These are phyloP conservation scores for Colletotrichum paranaense DNA, from an alignment of 2,329 filamentous ascomycete genomes.

Conservation along the genomic window DNA sequence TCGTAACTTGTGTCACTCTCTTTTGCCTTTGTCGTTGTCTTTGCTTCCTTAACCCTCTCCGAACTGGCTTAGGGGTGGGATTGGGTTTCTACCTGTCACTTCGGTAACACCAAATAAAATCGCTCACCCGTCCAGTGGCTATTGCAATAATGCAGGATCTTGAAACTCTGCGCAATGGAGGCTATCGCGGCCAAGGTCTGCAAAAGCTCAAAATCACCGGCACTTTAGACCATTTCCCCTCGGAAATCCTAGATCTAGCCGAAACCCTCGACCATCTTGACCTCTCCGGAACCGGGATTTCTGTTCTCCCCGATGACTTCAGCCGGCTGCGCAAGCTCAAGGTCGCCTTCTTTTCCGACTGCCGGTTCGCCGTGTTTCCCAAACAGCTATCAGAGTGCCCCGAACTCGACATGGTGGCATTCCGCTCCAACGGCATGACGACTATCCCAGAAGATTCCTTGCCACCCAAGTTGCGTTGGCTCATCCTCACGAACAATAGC, in stretches of 20 bases:
- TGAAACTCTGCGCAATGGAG: constrained; percentile 44
- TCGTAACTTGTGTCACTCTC: neutral
- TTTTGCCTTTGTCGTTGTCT: neutral
- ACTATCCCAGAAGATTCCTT: constrained; percentile 53
- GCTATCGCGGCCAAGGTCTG: constrained; percentile 43
- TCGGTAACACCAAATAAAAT: neutral
- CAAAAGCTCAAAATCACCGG: constrained; percentile 49
- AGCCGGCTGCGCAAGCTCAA: constrained; percentile 55
- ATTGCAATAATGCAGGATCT: constrained; percentile 45
- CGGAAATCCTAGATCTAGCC: constrained; percentile 53
- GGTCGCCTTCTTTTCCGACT: constrained; percentile 59
- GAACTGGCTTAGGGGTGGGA: neutral
- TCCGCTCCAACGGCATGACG: constrained; percentile 58
- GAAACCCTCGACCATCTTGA: constrained; percentile 57
- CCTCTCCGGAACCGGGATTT: constrained; percentile 58
- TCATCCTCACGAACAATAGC: constrained; percentile 60
- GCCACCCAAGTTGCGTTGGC: constrained; percentile 56
- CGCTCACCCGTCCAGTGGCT: neutral
- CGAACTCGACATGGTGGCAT: constrained; percentile 60
- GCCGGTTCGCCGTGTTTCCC: constrained; percentile 56
- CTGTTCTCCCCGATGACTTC: constrained; percentile 52
- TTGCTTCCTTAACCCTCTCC: neutral
- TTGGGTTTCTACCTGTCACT: neutral
- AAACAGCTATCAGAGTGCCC: constrained; percentile 53
- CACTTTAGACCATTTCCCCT: constrained; percentile 49